These are phyloP conservation scores for Centrapalus pauciflorus DNA, from an alignment of 129 eudicot genomes.

Conservation along the genomic window DNA sequence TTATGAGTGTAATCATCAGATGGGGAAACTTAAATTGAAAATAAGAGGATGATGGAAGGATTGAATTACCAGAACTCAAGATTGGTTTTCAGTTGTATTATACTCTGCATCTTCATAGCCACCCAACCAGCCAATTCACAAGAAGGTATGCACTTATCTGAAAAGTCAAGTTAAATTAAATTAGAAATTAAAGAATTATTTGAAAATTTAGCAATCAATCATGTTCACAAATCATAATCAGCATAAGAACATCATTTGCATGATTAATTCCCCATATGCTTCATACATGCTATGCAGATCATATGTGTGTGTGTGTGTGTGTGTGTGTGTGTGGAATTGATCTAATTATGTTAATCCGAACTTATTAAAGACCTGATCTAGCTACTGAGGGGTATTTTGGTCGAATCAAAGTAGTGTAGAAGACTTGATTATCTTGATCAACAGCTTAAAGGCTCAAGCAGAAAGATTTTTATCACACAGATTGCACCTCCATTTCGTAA, in stretches of 20 bases:
- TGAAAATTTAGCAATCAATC: not conserved
- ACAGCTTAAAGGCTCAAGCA: conserved; percentile 7
- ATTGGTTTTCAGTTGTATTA: conserved; percentile 26
- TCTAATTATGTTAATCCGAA: not conserved
- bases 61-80: conserved; percentile 28
- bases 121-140: conserved; percentile 46
- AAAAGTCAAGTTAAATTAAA: not conserved
- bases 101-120: conserved; percentile 39
- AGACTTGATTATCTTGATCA: conserved; percentile 18
- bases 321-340: not conserved
- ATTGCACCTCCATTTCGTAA: not conserved
- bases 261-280: conserved; percentile 9
- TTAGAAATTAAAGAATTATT: not conserved
- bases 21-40: conserved; percentile 26
- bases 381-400: conserved; percentile 2
- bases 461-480: not conserved
- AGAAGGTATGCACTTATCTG: conserved; percentile 41
- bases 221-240: not conserved
- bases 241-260: not conserved
- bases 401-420: conserved; percentile 3
- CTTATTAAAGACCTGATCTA: conserved; percentile 6
- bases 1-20: conserved; percentile 32
- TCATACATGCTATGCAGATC: conserved; percentile 17
- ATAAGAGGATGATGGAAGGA: conserved; percentile 50
- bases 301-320: too few relatives aligned